Conservation (phyloP, 1,139 yeast species). For the Taphrina wiesneri region DNA sequence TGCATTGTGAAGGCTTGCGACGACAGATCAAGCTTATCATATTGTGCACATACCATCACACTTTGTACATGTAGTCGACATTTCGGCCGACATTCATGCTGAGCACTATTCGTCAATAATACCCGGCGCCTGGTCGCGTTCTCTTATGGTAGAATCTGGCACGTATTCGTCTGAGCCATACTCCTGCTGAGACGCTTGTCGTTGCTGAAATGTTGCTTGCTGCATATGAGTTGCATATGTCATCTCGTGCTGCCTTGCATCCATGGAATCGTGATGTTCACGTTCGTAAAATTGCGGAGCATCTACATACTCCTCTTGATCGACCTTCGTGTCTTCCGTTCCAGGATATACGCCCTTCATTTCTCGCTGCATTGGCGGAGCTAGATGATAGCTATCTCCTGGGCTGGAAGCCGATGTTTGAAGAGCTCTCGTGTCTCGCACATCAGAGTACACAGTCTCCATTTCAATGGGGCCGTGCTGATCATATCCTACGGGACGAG, state of each 20-base stretch:
- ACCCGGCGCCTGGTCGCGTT: not conserved
- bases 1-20: not conserved
- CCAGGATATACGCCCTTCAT: not conserved
- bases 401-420: not conserved
- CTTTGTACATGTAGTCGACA: not conserved
- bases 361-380: slow-evolving; percentile 10
- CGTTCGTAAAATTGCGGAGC: not conserved
- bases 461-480: not conserved
- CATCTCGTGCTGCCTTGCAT: not conserved
- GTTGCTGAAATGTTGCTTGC: not conserved
- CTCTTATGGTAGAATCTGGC: not conserved
- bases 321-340: not conserved
- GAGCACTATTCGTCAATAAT: not conserved
- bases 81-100: not conserved
- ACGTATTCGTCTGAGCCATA: not conserved
- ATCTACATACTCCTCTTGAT: not conserved
- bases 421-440: not conserved
- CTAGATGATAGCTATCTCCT: not conserved
- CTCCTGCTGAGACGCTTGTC: not conserved
- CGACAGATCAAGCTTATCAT: not conserved
- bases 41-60: not conserved
- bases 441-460: not conserved
- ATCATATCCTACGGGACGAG: not conserved
- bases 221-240: not conserved
- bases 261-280: not conserved